phyloP scores from a whole-genome alignment of 2,329 filamentous ascomycete species.

The Ceratocystiopsis sp. region DNA sequence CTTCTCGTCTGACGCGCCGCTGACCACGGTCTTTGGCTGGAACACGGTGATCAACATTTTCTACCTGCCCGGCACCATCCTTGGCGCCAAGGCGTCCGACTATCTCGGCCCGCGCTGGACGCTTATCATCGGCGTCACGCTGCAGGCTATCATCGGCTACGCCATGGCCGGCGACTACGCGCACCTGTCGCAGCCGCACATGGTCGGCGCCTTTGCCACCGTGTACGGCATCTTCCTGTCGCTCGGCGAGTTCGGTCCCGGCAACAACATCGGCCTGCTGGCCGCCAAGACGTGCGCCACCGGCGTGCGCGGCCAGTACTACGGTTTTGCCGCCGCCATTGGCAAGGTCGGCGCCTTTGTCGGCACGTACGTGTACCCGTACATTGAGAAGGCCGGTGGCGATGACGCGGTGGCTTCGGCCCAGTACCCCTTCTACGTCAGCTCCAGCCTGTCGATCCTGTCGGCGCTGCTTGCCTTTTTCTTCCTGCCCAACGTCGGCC shows the following conservation, averaged over 20 bases:
- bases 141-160: conserved; percentile 68
- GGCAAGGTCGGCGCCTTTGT: conserved; percentile 75
- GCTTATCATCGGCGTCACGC: conserved; percentile 49
- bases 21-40: conserved; percentile 76
- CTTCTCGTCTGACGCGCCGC: conserved; percentile 36
- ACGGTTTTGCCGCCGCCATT: conserved; percentile 52
- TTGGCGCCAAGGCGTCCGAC: conserved; percentile 64
- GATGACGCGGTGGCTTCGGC: conserved; percentile 38
- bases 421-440: conserved; percentile 86
- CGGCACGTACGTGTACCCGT: conserved; percentile 66
- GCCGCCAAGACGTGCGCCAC: conserved; percentile 82
- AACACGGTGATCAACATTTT: conserved; percentile 78
- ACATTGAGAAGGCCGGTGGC: conserved; percentile 46
- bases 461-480: conserved; percentile 49
- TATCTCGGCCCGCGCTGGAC: conserved; percentile 62
- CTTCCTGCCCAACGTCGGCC: conserved; percentile 58
- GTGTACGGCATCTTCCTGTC: conserved; percentile 66
- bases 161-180: conserved; percentile 72
- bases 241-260: conserved; percentile 67
- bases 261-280: conserved; percentile 78
- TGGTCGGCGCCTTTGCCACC: conserved; percentile 61
- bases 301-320: conserved; percentile 65
- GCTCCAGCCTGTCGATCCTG: conserved; percentile 58
- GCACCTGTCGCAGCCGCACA: conserved; percentile 44
- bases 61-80: conserved; percentile 67